Evolutionary conservation across 257 asterid species (phyloP).

Genomic region (Solanum gracilifrons): DNA sequence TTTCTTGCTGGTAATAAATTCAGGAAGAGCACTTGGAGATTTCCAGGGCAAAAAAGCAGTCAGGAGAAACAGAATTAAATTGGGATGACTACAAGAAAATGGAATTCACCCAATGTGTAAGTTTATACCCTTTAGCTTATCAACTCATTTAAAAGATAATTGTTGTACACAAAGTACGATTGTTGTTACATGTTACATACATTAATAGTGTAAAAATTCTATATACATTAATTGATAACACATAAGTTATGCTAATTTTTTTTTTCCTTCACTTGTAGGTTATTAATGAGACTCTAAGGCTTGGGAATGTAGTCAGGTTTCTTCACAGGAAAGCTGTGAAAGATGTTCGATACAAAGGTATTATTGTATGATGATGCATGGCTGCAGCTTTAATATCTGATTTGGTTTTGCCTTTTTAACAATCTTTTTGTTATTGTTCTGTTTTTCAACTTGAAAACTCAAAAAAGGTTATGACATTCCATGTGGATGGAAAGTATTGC

Average conservation of each 20-base stretch:
- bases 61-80: conserved; percentile 35
- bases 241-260: neutral
- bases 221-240: neutral
- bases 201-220: neutral
- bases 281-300: conserved; percentile 68
- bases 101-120: conserved; percentile 94
- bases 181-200: neutral
- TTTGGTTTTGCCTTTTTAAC: neutral
- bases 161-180: neutral
- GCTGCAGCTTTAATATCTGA: neutral
- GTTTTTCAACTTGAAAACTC: neutral
- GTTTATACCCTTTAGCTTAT: conserved; percentile 2
- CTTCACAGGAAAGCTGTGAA: conserved; percentile 81
- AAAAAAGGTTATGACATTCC: conserved; percentile 91
- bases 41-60: conserved; percentile 25
- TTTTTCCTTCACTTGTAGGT: conserved; percentile 25
- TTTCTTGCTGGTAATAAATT: neutral
- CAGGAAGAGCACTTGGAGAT: conserved; percentile 69
- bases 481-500: conserved; percentile 98
- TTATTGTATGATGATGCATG: neutral
- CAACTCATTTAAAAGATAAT: neutral
- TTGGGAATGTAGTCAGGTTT: conserved; percentile 91
- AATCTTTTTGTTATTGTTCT: neutral
- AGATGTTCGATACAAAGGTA: conserved; percentile 78
- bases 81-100: conserved; percentile 93